Base-by-base conservation (phyloP, 208 protist genomes). In the Wallacemonas collosoma region DNA sequence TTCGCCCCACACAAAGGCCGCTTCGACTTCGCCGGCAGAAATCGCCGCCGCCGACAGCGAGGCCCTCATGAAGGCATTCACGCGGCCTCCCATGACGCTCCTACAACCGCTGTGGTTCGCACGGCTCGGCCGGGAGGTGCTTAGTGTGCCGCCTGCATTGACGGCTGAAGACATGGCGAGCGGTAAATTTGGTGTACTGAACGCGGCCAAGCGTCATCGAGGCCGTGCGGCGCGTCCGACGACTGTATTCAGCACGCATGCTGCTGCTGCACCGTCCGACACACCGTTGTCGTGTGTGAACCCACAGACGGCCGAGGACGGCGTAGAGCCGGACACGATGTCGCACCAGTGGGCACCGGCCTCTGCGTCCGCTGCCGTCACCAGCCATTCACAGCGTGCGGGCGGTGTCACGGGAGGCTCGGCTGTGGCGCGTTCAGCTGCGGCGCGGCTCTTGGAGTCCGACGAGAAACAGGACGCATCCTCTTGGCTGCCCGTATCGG, bases 401-500 rank as follows among this genome's bases (percentile, higher is more conserved):
- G 26, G 26, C 26, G 26, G 26, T 0, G 26, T 26, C 26, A 26
- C 26, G 26, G 26, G 0, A 26, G 26, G 26, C 26, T 26, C 26
- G 26, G 26, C 26, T 26, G 26, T 0, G 26, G 26, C 26, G 26
- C 26, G 26, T 26, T 26, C 26, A 50, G 12, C 45, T 50, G 45
- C 45, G 8, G 8, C 36, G 44, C 51, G 48, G 3, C 17, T 5
- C 11, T 14, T 15, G 8, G 41, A 65, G n/a, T 45, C 2, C 47
- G 41, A 17, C 44, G n/a, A 8, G 2, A 11, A 3, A 38, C 51
- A 57, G 4, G 67, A 39, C 1, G 51, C 58, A 8, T 64, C 62
- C 54, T 58, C 85, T 51, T 78, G 71, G 26, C 73, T 91, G 71
- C 79, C 91, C 54, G 77, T 83, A 38, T 85, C 82, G 1, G 71